A percentile compares a stretch with the other conserved stretches of the same genome.
phyloP scores from a whole-genome alignment of 495 filamentous ascomycete genomes.

The Oidiodendron maius region DNA sequence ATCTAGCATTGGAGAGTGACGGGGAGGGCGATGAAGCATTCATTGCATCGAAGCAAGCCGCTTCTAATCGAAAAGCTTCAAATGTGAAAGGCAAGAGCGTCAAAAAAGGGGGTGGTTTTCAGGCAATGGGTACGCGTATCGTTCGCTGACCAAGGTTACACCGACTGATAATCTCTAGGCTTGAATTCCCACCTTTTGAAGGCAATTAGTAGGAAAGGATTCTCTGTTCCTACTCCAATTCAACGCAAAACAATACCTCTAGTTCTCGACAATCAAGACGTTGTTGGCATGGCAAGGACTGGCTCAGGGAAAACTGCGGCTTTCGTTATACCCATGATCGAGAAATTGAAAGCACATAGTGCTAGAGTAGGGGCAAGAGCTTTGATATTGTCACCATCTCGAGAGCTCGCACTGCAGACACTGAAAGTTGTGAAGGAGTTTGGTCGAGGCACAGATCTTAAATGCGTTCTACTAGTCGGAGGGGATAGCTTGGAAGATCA shows the following conservation, averaged over 20 bases:
- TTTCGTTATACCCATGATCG: conserved; percentile 97
- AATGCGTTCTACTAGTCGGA: conserved; percentile 81
- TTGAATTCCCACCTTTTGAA: conserved; percentile 76
- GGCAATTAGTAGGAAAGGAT: conserved; percentile 88
- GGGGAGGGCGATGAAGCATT: conserved; percentile 73
- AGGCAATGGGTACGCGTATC: conserved; percentile 76
- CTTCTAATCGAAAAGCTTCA: conserved; percentile 75
- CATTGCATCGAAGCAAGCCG: conserved; percentile 78
- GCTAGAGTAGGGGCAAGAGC: conserved; percentile 76
- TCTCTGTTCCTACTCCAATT: conserved; percentile 92
- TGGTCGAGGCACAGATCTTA: conserved; percentile 82
- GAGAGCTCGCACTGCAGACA: conserved; percentile 91
- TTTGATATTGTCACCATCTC: conserved; percentile 81
- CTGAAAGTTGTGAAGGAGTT: conserved; percentile 95
- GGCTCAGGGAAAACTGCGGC: conserved; percentile 96
- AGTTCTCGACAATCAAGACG: conserved; percentile 80
- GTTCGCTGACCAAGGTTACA: too few species aligned
- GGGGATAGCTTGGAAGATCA: conserved; percentile 96
- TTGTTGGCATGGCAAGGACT: conserved; percentile 95
- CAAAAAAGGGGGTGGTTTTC: conserved; percentile 94
- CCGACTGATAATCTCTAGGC: conserved; percentile 31
- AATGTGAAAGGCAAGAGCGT: conserved; percentile 79
- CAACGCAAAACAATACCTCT: conserved; percentile 94
- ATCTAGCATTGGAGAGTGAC: conserved; percentile 50
- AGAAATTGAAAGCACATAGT: conserved; percentile 86